Base-by-base conservation (phyloP, 805 yeast genomes). In the Ogataea haglerorum region DNA sequence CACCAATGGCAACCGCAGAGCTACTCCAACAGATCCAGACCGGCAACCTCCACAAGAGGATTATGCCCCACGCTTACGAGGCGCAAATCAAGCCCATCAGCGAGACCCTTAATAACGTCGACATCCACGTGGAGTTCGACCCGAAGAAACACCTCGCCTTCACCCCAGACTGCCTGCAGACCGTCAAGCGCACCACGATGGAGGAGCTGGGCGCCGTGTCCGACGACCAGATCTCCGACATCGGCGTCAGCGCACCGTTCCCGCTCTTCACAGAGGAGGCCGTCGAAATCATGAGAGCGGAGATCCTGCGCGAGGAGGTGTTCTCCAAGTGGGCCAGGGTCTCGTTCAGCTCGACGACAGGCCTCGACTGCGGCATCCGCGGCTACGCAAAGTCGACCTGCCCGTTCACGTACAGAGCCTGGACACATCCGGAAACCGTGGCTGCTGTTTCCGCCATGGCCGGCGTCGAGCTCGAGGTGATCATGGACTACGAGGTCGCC, bases 221-320 rank as follows among this genome's bases (percentile, higher is more conserved):
- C 47, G 65, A 67, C 30, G 61, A 66, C 43, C 80, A 75, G 54
- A 73, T 78, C 38, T 68, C 78, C 16, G 70, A 69, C 3, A 66
- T 77, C 49, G 85, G 80, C 14, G 82, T 75, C 16, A 65, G 74
- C 39, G 79, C 73, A 40, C 81, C 84, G 1, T 78, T 78, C 57
- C 80, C 80, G 4, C 63, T 78, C 33, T 78, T 78, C 60, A 76
- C 81, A 1, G 74, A 75, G 22, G 82, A 78, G 49, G 82, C 83
- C 2, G 63, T 76, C 40, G 70, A 69, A 29, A 70, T 78, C 34
- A 77, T 78, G 82, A 72, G 74, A 58, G 70, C 71, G 46, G 83
- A 78, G 53, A 54, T 75, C 29, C 65, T 77, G 52, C 56, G 64
- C 30, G 70, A 71, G 45, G 76, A 75, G 34, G 57, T 65, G 6